phyloP scores from a whole-genome alignment of 2,329 filamentous ascomycete species.

The Claviceps fusiformis region DNA sequence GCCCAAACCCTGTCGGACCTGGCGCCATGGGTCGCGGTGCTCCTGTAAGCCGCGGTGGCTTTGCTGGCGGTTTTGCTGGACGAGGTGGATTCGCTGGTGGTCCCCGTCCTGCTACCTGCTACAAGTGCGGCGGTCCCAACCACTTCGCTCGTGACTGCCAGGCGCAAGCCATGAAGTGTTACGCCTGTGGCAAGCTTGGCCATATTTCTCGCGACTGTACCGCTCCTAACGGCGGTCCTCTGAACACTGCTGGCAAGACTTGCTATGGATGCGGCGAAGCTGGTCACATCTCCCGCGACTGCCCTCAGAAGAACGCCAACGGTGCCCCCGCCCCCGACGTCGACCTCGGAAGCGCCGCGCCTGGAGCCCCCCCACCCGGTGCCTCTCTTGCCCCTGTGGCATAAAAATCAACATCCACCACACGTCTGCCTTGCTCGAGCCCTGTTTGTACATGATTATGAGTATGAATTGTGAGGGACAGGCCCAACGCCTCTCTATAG shows the following conservation, averaged over 20 bases:
- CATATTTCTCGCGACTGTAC: conserved; percentile 93
- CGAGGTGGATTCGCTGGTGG: conserved; percentile 65
- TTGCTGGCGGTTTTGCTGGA: conserved; percentile 42
- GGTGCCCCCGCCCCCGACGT: conserved; percentile 35
- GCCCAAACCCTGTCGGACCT: conserved; percentile 57
- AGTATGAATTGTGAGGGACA: conserved; percentile 1
- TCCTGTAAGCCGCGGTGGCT: conserved; percentile 59
- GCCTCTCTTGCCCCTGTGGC: conserved; percentile 30
- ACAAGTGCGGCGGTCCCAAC: conserved; percentile 77
- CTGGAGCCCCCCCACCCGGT: conserved; percentile 26
- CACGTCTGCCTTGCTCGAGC: conserved; percentile 6
- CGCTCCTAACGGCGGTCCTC: conserved; percentile 84
- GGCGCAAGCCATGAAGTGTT: conserved; percentile 97
- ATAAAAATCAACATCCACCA: conserved; percentile 12
- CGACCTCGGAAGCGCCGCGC: conserved; percentile 26
- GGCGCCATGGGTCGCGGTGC: conserved; percentile 51
- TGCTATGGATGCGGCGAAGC: conserved; percentile 96
- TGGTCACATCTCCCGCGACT: conserved; percentile 92
- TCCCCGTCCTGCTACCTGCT: conserved; percentile 56
- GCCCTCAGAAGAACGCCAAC: conserved; percentile 56
- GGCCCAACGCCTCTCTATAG: not conserved
- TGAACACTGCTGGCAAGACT: conserved; percentile 94
- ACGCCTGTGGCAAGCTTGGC: conserved; percentile 87
- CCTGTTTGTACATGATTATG: not conserved
- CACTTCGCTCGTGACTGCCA: conserved; percentile 98